These are phyloP conservation scores for Hypoxylon subgilvum DNA, from an alignment of 495 filamentous ascomycete genomes.

Conservation along the genomic window DNA sequence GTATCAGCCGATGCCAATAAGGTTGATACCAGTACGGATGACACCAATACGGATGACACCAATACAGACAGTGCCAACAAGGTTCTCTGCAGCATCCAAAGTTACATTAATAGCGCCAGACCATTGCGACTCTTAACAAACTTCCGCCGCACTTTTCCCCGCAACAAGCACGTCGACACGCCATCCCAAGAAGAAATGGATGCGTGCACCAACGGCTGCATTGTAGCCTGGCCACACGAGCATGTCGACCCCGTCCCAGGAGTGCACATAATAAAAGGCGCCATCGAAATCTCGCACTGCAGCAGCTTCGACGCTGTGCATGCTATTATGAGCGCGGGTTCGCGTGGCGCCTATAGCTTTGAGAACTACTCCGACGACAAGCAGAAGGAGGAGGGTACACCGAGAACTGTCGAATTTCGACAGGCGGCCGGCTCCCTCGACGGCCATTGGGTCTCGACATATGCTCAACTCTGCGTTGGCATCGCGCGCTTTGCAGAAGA, in stretches of 20 bases:
- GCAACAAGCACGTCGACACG: neutral
- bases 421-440: slow-evolving; percentile 5
- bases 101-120: too few species aligned
- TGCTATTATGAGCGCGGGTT: neutral
- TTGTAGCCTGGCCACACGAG: neutral
- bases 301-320: neutral
- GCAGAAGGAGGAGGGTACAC: neutral
- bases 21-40: too few species aligned
- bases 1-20: neutral
- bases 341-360: slow-evolving; percentile 7
- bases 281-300: neutral
- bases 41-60: too few species aligned
- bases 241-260: neutral
- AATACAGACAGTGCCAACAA: too few species aligned
- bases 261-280: neutral
- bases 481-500: slow-evolving; percentile 6
- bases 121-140: neutral
- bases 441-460: slow-evolving; percentile 8
- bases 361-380: neutral
- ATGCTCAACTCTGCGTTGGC: slow-evolving; percentile 4
- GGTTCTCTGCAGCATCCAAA: too few species aligned
- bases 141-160: neutral
- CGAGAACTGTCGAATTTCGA: slow-evolving; percentile 5
- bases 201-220: neutral
- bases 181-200: neutral